Percentiles rank a stretch among this genome's conserved stretches.
Conservation (phyloP, 768 basidiomycete genomes). For the Boletus fagicola region DNA sequence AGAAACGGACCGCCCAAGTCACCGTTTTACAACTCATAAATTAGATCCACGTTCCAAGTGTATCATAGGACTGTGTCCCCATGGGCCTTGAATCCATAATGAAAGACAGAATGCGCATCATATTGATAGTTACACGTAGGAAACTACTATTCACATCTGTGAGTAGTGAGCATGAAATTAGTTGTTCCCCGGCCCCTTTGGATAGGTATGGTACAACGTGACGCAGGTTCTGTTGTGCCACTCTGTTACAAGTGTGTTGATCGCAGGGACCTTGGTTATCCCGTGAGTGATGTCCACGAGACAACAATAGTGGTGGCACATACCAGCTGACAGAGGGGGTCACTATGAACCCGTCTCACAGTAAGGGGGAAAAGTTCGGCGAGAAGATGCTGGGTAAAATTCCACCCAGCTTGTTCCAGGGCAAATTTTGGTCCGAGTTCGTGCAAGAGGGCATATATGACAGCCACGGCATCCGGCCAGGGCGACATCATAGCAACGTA, state of each 20-base stretch:
- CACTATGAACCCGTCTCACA: not conserved
- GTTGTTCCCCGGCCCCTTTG: not conserved
- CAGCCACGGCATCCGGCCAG: slow-evolving; percentile 17
- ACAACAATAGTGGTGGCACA: not conserved
- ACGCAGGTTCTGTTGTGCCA: slow-evolving; percentile 5
- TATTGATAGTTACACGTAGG: slow-evolving; percentile 2
- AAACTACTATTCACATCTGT: not conserved
- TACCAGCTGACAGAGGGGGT: slow-evolving; percentile 21
- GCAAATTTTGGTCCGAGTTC: slow-evolving; percentile 20
- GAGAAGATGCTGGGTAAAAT: slow-evolving; percentile 16
- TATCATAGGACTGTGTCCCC: slow-evolving; percentile 24
- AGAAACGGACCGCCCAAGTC: slow-evolving; percentile 4
- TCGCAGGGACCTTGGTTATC: slow-evolving; percentile 10
- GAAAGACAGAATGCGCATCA: slow-evolving; percentile 7
- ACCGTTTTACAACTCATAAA: slow-evolving; percentile 12
- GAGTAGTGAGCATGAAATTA: not conserved
- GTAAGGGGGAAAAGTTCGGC: slow-evolving; percentile 6
- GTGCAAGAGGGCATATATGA: slow-evolving; percentile 15
- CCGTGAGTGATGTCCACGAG: not conserved
- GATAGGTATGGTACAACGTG: slow-evolving; percentile 7
- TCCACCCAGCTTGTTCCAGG: slow-evolving; percentile 7
- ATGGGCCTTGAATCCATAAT: slow-evolving; percentile 9
- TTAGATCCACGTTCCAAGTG: slow-evolving; percentile 20
- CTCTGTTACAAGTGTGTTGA: slow-evolving; percentile 10
- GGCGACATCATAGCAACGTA: slow-evolving; percentile 17